phyloP scores from a whole-genome alignment of 805 yeast genomes.

The Ogataea polymorpha region DNA sequence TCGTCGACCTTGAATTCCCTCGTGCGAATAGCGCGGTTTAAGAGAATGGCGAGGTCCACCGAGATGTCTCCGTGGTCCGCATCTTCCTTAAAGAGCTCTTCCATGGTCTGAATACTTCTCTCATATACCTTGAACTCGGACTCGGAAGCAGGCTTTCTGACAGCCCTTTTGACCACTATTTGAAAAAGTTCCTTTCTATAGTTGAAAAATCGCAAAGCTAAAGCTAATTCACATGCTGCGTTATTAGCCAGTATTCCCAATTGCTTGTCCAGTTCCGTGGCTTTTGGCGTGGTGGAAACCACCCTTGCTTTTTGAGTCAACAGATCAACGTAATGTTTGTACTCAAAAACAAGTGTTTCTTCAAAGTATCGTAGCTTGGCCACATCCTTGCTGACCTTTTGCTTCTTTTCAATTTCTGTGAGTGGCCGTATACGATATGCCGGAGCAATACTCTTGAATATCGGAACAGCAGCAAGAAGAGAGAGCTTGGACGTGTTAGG shows the following conservation, averaged over 20 bases:
- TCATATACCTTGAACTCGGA: constrained; percentile 48
- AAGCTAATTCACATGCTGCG: constrained; percentile 76
- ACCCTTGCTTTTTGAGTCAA: constrained; percentile 39
- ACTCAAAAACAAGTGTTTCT: constrained; percentile 68
- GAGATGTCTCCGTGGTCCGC: constrained; percentile 76
- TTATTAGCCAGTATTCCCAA: constrained; percentile 60
- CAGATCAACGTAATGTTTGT: constrained; percentile 61
- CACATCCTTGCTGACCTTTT: constrained; percentile 80
- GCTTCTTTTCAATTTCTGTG: constrained; percentile 75
- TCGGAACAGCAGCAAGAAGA: constrained; percentile 74
- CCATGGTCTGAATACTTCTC: constrained; percentile 62
- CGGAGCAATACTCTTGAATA: constrained; percentile 83
- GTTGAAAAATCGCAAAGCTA: constrained; percentile 74
- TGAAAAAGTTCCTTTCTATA: constrained; percentile 71
- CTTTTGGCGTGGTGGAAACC: constrained; percentile 30
- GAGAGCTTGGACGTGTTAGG: constrained; percentile 67
- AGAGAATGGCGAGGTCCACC: constrained; percentile 63
- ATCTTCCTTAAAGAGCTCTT: constrained; percentile 72
- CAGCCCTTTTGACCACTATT: constrained; percentile 64
- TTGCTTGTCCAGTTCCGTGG: constrained; percentile 35
- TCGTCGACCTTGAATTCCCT: constrained; percentile 82
- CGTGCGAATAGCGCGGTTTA: constrained; percentile 67
- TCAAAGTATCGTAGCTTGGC: constrained; percentile 76
- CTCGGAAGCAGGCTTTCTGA: constrained; percentile 51
- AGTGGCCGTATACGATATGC: constrained; percentile 83